phyloP scores from a whole-genome alignment of 352 stramenopile species.

The Saprolegnia parasitica region DNA sequence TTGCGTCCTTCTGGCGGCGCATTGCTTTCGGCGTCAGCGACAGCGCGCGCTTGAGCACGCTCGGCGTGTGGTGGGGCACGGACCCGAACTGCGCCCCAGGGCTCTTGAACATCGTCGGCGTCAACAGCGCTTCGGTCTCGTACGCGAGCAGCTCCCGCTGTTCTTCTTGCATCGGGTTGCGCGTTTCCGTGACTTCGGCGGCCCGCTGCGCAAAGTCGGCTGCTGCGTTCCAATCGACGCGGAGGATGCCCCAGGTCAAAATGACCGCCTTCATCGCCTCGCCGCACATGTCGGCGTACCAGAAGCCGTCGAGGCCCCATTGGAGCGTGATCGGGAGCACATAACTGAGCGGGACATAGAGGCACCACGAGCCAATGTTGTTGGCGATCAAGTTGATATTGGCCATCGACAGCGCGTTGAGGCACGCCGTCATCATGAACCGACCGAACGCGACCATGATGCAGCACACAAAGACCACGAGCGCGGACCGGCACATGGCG shows the following conservation, averaged over 20 bases:
- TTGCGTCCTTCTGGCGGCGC: not conserved
- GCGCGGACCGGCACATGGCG: conserved; percentile 39
- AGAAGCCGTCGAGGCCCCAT: conserved; percentile 46
- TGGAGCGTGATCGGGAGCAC: conserved; percentile 41
- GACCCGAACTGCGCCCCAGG: conserved; percentile 37
- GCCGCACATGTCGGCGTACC: conserved; percentile 43
- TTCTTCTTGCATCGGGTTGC: conserved; percentile 28
- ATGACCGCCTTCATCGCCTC: conserved; percentile 47
- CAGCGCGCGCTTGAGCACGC: conserved; percentile 34
- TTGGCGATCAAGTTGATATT: conserved; percentile 48
- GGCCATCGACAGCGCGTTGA: conserved; percentile 43
- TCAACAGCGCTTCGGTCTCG: conserved; percentile 44
- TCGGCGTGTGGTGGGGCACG: conserved; percentile 37
- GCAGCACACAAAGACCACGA: conserved; percentile 44
- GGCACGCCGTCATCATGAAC: conserved; percentile 42
- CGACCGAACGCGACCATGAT: conserved; percentile 48
- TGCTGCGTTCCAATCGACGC: conserved; percentile 44
- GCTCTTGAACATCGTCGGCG: conserved; percentile 38
- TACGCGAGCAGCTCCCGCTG: conserved; percentile 40
- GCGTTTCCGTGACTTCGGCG: conserved; percentile 30
- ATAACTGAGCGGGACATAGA: conserved; percentile 46
- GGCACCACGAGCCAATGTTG: conserved; percentile 46
- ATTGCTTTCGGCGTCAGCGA: conserved; percentile 19
- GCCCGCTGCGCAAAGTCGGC: conserved; percentile 37
- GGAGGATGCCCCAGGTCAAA: conserved; percentile 39